phyloP scores from a whole-genome alignment of 2,329 filamentous ascomycete genomes.

The Dothistroma septosporum region DNA sequence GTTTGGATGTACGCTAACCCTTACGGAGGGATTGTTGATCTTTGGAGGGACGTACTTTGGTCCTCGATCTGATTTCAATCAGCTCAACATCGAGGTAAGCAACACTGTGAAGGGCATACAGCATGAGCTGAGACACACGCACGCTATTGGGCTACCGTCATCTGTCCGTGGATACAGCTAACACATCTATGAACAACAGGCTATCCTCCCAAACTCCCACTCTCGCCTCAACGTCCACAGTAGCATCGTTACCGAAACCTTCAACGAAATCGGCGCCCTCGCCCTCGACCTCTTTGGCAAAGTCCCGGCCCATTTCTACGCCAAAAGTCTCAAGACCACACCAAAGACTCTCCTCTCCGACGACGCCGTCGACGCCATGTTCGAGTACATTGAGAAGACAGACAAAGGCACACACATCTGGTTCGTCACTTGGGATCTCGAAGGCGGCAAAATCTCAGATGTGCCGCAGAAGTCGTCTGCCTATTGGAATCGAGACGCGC shows the following conservation, averaged over 20 bases:
- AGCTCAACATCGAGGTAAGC: conserved; percentile 10
- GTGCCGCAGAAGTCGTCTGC: conserved; percentile 17
- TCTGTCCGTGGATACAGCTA: too few species aligned
- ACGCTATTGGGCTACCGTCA: too few species aligned
- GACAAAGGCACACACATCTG: conserved; percentile 16
- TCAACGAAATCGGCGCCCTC: conserved; percentile 12
- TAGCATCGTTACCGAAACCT: conserved; percentile 10
- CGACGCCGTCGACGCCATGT: conserved; percentile 19
- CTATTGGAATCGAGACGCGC: conserved; percentile 23
- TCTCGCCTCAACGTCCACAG: conserved; percentile 12
- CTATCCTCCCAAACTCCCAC: not conserved
- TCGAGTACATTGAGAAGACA: conserved; percentile 20
- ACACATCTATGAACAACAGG: too few species aligned
- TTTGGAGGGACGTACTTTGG: conserved; percentile 20
- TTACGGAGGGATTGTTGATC: conserved; percentile 14
- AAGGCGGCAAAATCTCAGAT: conserved; percentile 19
- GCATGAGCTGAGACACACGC: too few species aligned
- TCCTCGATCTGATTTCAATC: conserved; percentile 15
- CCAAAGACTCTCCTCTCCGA: conserved; percentile 16
- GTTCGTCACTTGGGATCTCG: conserved; percentile 22
- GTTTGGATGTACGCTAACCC: conserved; percentile 19
- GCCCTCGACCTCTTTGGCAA: conserved; percentile 15
- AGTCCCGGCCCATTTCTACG: conserved; percentile 23
- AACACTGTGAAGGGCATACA: too few species aligned
- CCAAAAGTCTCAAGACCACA: conserved; percentile 16